Percentiles rank a stretch among this genome's conserved stretches.
Conservation (phyloP, 148 eudicot species). For the Chenopodium berlandieri region DNA sequence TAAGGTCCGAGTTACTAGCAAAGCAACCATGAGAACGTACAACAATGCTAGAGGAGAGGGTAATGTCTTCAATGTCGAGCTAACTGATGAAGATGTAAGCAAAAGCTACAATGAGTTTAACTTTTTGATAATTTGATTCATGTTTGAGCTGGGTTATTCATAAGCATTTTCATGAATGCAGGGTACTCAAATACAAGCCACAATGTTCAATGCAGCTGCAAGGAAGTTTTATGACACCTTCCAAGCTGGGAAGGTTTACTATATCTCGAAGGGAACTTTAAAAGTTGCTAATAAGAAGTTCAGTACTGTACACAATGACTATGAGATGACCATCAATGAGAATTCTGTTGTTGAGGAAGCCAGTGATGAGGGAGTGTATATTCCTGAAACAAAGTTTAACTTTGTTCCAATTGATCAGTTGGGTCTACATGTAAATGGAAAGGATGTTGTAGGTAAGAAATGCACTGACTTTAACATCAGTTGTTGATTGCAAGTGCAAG, state of each 20-base stretch:
- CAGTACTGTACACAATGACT: slow-evolving; percentile 86
- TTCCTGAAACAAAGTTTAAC: slow-evolving; percentile 80
- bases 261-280: slow-evolving; percentile 80
- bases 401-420: slow-evolving; percentile 92
- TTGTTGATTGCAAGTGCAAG: not conserved
- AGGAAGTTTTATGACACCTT: slow-evolving; percentile 80
- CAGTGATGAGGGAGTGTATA: slow-evolving; percentile 53
- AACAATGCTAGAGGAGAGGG: slow-evolving; percentile 92
- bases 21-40: slow-evolving; percentile 71
- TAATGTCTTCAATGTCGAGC: slow-evolving; percentile 88
- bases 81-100: slow-evolving; percentile 97
- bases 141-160: not conserved
- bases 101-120: not conserved
- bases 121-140: too few species aligned
- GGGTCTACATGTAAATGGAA: slow-evolving; percentile 83
- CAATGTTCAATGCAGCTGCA: slow-evolving; percentile 99
- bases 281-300: slow-evolving; percentile 94
- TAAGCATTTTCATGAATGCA: slow-evolving; percentile 23
- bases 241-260: slow-evolving; percentile 83
- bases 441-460: slow-evolving; percentile 71
- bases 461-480: not conserved
- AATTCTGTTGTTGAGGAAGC: slow-evolving; percentile 81
- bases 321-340: slow-evolving; percentile 94
- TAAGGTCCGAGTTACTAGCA: slow-evolving; percentile 82
- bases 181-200: slow-evolving; percentile 99